Evolutionary conservation across 192 early-diverging fungal species (phyloP).

Genomic region (Coemansia sp.): DNA sequence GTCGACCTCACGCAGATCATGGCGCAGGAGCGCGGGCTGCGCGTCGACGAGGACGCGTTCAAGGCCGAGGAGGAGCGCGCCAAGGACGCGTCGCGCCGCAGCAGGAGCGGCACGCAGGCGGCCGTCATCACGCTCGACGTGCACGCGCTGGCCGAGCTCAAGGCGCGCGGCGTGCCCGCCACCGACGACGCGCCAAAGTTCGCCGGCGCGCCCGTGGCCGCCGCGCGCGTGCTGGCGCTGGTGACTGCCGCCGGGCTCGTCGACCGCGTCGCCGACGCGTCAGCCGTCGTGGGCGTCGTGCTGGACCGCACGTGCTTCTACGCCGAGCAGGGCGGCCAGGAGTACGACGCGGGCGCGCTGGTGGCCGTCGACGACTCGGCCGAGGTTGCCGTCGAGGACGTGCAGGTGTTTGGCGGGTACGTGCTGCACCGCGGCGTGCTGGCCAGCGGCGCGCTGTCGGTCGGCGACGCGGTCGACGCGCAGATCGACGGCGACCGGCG

Average conservation of each 20-base stretch:
- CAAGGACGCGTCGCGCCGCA: constrained; percentile 71
- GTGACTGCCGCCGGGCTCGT: constrained; percentile 60
- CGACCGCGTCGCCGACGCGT: background rate
- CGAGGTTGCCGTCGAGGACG: constrained; percentile 92
- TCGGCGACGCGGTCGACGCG: constrained; percentile 73
- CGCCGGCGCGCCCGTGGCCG: constrained; percentile 64
- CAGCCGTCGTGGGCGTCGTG: constrained; percentile 78
- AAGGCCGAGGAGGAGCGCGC: constrained; percentile 75
- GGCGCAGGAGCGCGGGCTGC: constrained; percentile 94
- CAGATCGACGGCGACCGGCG: constrained; percentile 90
- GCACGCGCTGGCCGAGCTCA: constrained; percentile 87
- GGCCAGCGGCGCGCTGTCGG: constrained; percentile 77
- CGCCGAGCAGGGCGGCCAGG: constrained; percentile 96
- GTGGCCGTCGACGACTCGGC: constrained; percentile 80
- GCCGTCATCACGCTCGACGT: constrained; percentile 83
- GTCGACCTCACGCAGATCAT: constrained; percentile 96
- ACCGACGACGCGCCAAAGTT: constrained; percentile 93
- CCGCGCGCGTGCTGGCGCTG: constrained; percentile 70
- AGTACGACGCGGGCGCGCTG: constrained; percentile 88
- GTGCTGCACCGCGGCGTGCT: constrained; percentile 95
- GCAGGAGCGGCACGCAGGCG: constrained; percentile 57
- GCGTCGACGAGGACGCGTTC: constrained; percentile 85
- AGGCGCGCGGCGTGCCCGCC: constrained; percentile 72
- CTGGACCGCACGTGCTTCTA: constrained; percentile 98
- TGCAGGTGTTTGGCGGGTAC: constrained; percentile 92